Evolutionary conservation across 345 rosid species (phyloP), one percentile per base, ranked within the genome.

Genomic region (Linum tenue): DNA sequence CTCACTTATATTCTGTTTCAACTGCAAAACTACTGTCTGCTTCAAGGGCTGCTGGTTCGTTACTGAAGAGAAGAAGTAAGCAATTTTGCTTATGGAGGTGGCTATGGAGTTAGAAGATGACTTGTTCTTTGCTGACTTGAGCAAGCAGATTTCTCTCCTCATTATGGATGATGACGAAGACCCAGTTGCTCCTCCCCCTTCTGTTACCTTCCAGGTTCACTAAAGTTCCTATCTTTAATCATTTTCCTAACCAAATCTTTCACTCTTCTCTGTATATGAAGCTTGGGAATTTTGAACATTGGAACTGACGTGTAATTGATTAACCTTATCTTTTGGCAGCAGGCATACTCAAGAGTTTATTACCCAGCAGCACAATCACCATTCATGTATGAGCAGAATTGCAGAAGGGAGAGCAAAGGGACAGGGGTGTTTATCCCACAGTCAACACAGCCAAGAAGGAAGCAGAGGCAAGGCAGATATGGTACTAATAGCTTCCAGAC

Each of bases 61-160:
- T 40, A 76, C 76, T 81, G 79, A 71, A 75, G 73, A 22, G 1
- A 22, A 22, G 31, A 22, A 22, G 31, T 22, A 22, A 22, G 31
- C 31, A 22, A 22, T 22, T 22, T 22, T 22, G 31, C 31, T 22
- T 22, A 22, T 22, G 31, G 31, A 22, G 31, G 31, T 22, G 58
- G 75, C 86, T 55, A 73, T 83, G 81, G 98, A 89, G 69, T 72
- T 86, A 48, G 98, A 92, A 77, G 98, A 92, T 84, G 98, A 90
- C 73, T 59, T 85, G 76, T 81, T 79, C 73, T 92, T 88, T 72
- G 97, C 97, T 64, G 97, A 92, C 79, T 78, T 92, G 41, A 90
- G 92, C 87, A 88, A 75, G 84, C 96, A 77, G 71, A 88, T 92
- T 70, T 88, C 97, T 72, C 94, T 92, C 64, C 90, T 92, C n/a